Conservation (phyloP, 2,329 filamentous ascomycete genomes). For the Botrytis galanthina region DNA sequence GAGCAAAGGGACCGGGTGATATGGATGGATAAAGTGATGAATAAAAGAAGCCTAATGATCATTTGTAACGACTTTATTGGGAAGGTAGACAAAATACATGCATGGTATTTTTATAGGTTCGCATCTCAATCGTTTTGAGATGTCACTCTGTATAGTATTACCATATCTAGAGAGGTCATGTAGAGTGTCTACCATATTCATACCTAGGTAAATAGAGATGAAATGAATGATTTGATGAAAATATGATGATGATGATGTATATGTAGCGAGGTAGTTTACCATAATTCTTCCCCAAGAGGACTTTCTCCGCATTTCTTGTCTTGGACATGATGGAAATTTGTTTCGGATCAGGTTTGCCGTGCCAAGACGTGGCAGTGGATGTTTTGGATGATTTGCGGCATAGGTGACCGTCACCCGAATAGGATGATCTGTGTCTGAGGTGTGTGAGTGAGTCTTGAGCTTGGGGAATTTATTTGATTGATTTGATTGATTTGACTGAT, state of each 20-base stretch:
- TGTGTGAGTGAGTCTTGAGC: neutral
- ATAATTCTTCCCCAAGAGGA: neutral
- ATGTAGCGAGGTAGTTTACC: neutral
- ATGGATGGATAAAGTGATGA: constrained; percentile 51
- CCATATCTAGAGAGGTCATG: constrained; percentile 4
- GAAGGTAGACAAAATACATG: neutral
- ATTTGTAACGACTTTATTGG: constrained; percentile 16
- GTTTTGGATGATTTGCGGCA: neutral
- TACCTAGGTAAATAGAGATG: neutral
- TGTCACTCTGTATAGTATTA: constrained; percentile 4
- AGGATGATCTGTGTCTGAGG: neutral
- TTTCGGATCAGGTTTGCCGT: neutral
- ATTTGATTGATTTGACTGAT: neutral
- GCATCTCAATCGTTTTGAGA: constrained; percentile 1
- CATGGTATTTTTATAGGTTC: constrained; percentile 1
- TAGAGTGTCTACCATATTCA: constrained; percentile 3
- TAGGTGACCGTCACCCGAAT: neutral
- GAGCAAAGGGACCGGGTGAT: constrained; percentile 59
- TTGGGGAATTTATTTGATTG: neutral
- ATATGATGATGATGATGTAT: neutral
- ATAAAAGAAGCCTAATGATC: constrained; percentile 16
- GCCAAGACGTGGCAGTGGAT: neutral
- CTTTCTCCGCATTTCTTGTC: neutral
- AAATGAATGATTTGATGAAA: constrained; percentile 12
- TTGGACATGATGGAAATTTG: neutral